phyloP scores from a whole-genome alignment of 768 basidiomycete species.

The Phylloporus arenicola region DNA sequence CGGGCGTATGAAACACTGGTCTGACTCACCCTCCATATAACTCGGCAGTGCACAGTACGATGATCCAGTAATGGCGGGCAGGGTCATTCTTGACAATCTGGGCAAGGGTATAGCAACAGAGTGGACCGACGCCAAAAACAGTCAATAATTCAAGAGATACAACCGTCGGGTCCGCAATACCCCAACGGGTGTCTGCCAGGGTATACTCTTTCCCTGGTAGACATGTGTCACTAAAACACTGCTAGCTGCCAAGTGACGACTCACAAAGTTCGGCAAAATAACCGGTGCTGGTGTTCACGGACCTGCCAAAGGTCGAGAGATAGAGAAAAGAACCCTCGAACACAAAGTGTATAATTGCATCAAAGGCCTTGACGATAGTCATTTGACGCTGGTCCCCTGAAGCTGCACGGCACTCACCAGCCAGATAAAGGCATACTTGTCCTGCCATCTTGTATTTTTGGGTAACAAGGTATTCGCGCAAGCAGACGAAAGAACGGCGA shows the following conservation, averaged over 20 bases:
- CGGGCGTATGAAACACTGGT: neutral
- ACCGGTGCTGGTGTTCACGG: conserved; percentile 64
- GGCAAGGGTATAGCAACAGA: conserved; percentile 67
- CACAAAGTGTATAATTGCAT: conserved; percentile 72
- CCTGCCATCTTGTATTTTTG: conserved; percentile 57
- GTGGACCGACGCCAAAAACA: conserved; percentile 65
- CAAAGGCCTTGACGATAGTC: conserved; percentile 52
- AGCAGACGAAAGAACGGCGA: conserved; percentile 48
- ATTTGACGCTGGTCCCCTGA: neutral
- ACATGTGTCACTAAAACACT: neutral
- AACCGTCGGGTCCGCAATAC: conserved; percentile 67
- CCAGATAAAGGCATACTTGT: conserved; percentile 73
- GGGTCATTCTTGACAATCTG: conserved; percentile 62
- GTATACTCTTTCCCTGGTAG: conserved; percentile 76
- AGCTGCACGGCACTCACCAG: conserved; percentile 41
- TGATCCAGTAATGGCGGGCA: conserved; percentile 60
- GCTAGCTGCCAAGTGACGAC: conserved; percentile 19
- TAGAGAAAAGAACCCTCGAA: conserved; percentile 81
- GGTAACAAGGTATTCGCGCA: conserved; percentile 56
- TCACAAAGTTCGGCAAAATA: conserved; percentile 71
- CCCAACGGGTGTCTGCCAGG: conserved; percentile 79
- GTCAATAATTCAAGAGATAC: conserved; percentile 83
- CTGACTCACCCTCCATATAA: conserved; percentile 66
- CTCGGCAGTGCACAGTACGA: conserved; percentile 71
- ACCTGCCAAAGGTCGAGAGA: conserved; percentile 66